Percentiles rank a stretch among this genome's conserved stretches.
phyloP scores from a whole-genome alignment of 1,284 basidiomycete genomes.

The Trichosporon ovoides region DNA sequence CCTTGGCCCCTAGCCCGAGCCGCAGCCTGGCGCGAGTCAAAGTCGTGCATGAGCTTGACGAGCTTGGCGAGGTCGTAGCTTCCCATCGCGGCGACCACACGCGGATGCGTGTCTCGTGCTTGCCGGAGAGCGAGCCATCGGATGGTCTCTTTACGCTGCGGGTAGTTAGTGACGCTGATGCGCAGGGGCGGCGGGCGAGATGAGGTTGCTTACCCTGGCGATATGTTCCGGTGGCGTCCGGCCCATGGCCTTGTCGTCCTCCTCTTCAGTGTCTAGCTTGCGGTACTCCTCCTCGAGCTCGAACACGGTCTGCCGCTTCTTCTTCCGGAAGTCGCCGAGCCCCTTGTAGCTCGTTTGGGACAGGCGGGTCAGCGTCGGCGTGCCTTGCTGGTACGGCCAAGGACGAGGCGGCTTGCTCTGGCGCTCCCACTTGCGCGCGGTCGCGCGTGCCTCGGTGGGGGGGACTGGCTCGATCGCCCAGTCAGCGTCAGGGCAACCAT shows the following conservation, averaged over 20 bases:
- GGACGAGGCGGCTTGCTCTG: slow-evolving; percentile 24
- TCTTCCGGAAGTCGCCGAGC: slow-evolving; percentile 32
- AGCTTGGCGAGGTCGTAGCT: slow-evolving; percentile 31
- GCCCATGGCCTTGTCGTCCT: slow-evolving; percentile 41
- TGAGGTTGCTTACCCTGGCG: slow-evolving; percentile 28
- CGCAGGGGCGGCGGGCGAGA: background rate
- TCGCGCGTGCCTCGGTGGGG: slow-evolving; percentile 11
- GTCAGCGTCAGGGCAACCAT: slow-evolving; percentile 36
- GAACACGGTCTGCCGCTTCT: slow-evolving; percentile 11
- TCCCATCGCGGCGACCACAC: slow-evolving; percentile 24
- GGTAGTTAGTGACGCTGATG: background rate
- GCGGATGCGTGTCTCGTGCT: slow-evolving; percentile 29
- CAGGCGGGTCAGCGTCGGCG: slow-evolving; percentile 31
- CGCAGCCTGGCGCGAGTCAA: slow-evolving; percentile 22
- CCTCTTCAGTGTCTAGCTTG: slow-evolving; percentile 33
- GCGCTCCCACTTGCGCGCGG: slow-evolving; percentile 18
- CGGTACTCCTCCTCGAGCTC: slow-evolving; percentile 30
- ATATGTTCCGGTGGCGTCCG: slow-evolving; percentile 24
- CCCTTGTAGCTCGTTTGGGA: slow-evolving; percentile 33
- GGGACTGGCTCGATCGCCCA: slow-evolving; percentile 37
- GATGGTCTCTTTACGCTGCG: slow-evolving; percentile 27
- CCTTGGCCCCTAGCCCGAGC: slow-evolving; percentile 8
- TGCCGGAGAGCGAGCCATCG: slow-evolving; percentile 40
- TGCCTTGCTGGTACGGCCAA: slow-evolving; percentile 37
- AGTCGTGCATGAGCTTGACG: slow-evolving; percentile 20